phyloP scores from a whole-genome alignment of 78 protist genomes.

The Trichosphaerium sp. region DNA sequence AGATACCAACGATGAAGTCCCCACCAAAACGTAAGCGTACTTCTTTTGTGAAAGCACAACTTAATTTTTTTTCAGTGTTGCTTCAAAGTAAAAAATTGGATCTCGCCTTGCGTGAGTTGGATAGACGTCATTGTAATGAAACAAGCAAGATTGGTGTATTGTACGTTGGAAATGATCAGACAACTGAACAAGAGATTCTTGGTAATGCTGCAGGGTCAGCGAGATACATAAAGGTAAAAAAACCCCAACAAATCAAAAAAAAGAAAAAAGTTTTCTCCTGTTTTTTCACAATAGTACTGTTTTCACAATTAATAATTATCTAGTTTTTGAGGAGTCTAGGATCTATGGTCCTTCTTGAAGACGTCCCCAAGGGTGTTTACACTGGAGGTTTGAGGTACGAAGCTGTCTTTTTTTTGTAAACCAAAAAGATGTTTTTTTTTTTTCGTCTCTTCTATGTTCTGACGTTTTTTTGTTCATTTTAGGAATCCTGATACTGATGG shows the following conservation, averaged over 20 bases:
- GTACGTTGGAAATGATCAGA: constrained; percentile 19
- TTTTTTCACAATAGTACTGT: too few species aligned
- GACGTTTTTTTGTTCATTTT: neutral
- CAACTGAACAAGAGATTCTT: constrained; percentile 34
- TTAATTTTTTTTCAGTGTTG: too few species aligned
- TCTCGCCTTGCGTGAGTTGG: too few species aligned
- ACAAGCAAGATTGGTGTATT: constrained; percentile 14
- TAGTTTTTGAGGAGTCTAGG: constrained; percentile 20
- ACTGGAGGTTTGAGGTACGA: constrained; percentile 47
- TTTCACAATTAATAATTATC: too few species aligned
- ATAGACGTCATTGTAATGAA: too few species aligned
- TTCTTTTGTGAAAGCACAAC: too few species aligned
- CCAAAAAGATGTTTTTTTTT: neutral
- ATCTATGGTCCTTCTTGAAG: constrained; percentile 13
- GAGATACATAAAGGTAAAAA: constrained; percentile 9
- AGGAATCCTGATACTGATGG: constrained; percentile 42
- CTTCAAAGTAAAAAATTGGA: too few species aligned
- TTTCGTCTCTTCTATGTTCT: neutral
- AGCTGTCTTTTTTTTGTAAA: too few species aligned
- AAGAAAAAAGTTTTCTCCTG: neutral
- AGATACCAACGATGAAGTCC: too few species aligned
- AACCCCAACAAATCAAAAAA: neutral
- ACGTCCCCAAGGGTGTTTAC: constrained; percentile 30
- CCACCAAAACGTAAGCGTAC: too few species aligned
- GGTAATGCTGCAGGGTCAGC: constrained; percentile 38